Evolutionary conservation across 306 rosid genomes (phyloP), one percentile per base, ranked within the genome.

Genomic region (Boehmeria nivea): DNA sequence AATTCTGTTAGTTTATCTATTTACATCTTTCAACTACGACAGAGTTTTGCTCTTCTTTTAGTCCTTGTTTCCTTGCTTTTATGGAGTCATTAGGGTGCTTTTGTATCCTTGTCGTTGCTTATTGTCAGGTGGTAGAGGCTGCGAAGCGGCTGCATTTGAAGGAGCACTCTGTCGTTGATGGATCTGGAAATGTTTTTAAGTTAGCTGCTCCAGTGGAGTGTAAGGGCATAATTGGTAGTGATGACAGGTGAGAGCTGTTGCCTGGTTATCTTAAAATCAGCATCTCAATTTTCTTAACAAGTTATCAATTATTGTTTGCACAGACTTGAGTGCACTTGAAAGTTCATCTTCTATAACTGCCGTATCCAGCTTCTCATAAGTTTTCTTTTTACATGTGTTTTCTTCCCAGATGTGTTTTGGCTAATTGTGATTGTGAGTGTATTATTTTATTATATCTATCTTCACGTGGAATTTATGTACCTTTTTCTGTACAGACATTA

Each of bases 121-220:
- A 28, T 62, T 42, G 38, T 57, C 66, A 93, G 96, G 96, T 87
- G 63, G 74, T 86, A 23, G 94, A 93, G 70, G 99, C 96, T 67
- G 95, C 99, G 25, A 87, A 85, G 63, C 81, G 78, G 39, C 89
- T 93, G 76, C 95, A 88, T 81, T 59, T 93, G 70, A 93, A 93
- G 70, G 99, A 93, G 63, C 99, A 93, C 65, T 54, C 74, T 0
- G 96, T 87, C 60, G 74, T 73, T 63, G 99, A 93, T 77, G 99
- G 88, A 73, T 85, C 94, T 69, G 99, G 88, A 50, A 81, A 83
- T 72, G 80, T 63, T 72, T 81, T 83, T 77, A 87, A 85, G 54
- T 83, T 93, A 72, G 96, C 96, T 75, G 99, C 99, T 26, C 99
- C 99, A 0, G 99, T 93, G 64, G 99, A 93, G 73, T 87, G 96